phyloP scores from a whole-genome alignment of 495 filamentous ascomycete genomes.

The Chaetomium tenue region DNA sequence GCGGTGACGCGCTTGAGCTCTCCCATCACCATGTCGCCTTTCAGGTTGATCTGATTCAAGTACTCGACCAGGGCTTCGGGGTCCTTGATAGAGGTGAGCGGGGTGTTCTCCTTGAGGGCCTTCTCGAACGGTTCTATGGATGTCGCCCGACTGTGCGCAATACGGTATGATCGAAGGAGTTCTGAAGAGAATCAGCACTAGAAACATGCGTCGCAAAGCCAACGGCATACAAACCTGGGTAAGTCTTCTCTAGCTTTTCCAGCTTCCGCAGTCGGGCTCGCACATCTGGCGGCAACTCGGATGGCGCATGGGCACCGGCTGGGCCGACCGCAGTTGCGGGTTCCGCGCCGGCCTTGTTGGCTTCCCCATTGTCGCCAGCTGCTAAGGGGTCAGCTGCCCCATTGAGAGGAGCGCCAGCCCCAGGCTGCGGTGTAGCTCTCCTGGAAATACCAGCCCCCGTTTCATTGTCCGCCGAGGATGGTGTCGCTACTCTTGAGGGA shows the following conservation, averaged over 20 bases:
- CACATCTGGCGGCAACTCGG: conserved; percentile 74
- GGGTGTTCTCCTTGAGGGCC: conserved; percentile 84
- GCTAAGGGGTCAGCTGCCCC: conserved; percentile 8
- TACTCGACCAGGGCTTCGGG: conserved; percentile 86
- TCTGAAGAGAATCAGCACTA: conserved; percentile 50
- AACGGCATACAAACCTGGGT: conserved; percentile 61
- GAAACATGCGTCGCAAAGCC: background rate
- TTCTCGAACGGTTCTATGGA: conserved; percentile 92
- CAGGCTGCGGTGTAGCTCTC: conserved; percentile 31
- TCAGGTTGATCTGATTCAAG: conserved; percentile 81
- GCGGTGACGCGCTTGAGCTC: conserved; percentile 84
- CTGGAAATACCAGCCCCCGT: conserved; percentile 31
- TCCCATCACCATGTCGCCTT: conserved; percentile 85
- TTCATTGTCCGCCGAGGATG: conserved; percentile 42
- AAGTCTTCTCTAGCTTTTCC: conserved; percentile 81
- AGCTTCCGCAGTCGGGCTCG: conserved; percentile 68
- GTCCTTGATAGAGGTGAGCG: conserved; percentile 81
- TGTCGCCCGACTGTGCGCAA: conserved; percentile 79
- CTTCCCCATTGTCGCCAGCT: conserved; percentile 16
- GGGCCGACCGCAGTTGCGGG: conserved; percentile 5
- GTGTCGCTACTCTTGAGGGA: conserved; percentile 47
- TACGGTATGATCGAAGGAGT: conserved; percentile 83
- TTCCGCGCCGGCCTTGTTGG: conserved; percentile 16
- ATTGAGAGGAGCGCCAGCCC: conserved; percentile 5
- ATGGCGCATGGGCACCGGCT: conserved; percentile 25